A percentile compares a stretch with the other conserved stretches of the same genome.
These are phyloP conservation scores for Acer yangbiense DNA, from an alignment of 345 rosid species.

Conservation along the genomic window DNA sequence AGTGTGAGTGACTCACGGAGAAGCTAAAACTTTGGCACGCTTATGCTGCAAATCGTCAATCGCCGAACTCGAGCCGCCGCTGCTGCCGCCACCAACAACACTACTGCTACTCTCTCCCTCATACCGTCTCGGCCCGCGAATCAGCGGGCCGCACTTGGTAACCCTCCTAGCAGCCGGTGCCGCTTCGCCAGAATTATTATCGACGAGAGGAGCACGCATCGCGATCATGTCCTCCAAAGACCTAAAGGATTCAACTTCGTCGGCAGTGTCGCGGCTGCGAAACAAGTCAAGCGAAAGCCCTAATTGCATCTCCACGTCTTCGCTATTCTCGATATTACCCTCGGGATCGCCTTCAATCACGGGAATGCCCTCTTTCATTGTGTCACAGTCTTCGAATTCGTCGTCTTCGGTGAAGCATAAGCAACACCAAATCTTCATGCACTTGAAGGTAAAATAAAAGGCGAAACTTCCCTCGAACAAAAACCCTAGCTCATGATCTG, in stretches of 20 bases:
- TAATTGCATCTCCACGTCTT: constrained; percentile 2
- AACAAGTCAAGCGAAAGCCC: neutral
- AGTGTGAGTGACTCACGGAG: constrained; percentile 45
- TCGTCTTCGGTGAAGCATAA: constrained; percentile 59
- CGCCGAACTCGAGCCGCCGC: constrained; percentile 35
- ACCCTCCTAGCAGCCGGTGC: constrained; percentile 12
- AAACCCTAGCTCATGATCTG: constrained; percentile 62
- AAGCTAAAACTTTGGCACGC: constrained; percentile 73
- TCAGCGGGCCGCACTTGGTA: constrained; percentile 23
- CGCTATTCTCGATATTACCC: constrained; percentile 29
- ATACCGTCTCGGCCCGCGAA: constrained; percentile 21
- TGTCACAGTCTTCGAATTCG: constrained; percentile 32
- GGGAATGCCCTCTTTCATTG: constrained; percentile 40
- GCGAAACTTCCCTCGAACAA: constrained; percentile 2
- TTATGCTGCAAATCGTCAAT: constrained; percentile 63
- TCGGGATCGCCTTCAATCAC: constrained; percentile 36
- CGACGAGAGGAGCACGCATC: constrained; percentile 21
- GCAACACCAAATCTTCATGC: constrained; percentile 95
- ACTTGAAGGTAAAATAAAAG: constrained; percentile 29
- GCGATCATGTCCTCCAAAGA: constrained; percentile 41
- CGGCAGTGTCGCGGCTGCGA: constrained; percentile 3
- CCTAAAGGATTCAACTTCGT: constrained; percentile 21
- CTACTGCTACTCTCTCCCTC: constrained; percentile 60
- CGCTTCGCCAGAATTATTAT: constrained; percentile 27
- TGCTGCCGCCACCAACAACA: constrained; percentile 19